Evolutionary conservation across 2,329 filamentous ascomycete species (phyloP).

Genomic region (Pseudopithomyces maydicus): DNA sequence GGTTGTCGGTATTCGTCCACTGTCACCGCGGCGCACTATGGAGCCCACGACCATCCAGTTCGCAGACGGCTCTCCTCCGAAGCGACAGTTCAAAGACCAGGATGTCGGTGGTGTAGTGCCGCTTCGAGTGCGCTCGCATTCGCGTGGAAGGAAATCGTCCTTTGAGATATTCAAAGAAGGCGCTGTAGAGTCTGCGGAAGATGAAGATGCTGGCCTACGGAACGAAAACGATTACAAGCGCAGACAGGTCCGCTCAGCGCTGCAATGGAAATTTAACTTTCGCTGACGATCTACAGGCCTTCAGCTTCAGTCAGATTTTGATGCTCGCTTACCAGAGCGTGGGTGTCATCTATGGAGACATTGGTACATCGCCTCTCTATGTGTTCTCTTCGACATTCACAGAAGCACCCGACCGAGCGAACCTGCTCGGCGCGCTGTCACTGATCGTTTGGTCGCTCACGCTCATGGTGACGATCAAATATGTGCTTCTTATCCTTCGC

Average conservation of each 20-base stretch:
- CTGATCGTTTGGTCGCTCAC: conserved; percentile 73
- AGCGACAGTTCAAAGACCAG: conserved; percentile 9
- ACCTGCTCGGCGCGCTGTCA: conserved; percentile 68
- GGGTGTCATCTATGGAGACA: conserved; percentile 73
- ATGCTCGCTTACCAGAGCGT: conserved; percentile 64
- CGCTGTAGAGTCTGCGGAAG: conserved; percentile 31
- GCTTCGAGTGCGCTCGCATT: conserved; percentile 24
- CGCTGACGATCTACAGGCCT: conserved; percentile 27
- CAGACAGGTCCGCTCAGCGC: conserved; percentile 27
- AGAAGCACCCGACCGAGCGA: conserved; percentile 54
- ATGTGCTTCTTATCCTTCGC: conserved; percentile 67
- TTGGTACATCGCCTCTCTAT: conserved; percentile 71
- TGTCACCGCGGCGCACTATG: conserved; percentile 17
- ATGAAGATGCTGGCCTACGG: conserved; percentile 39
- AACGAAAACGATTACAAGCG: conserved; percentile 37
- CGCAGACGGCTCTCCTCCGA: conserved; percentile 13
- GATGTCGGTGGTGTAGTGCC: conserved; percentile 31
- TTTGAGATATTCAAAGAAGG: conserved; percentile 70
- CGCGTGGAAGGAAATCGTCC: conserved; percentile 39
- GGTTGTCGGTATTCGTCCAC: neutral
- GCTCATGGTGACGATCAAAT: conserved; percentile 72
- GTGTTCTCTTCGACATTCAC: conserved; percentile 72
- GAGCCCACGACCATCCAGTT: conserved; percentile 31
- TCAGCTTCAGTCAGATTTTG: conserved; percentile 32
- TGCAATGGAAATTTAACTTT: neutral